These are phyloP conservation scores for Peniophora sp. DNA, from an alignment of 1,284 basidiomycete species.

Conservation along the genomic window DNA sequence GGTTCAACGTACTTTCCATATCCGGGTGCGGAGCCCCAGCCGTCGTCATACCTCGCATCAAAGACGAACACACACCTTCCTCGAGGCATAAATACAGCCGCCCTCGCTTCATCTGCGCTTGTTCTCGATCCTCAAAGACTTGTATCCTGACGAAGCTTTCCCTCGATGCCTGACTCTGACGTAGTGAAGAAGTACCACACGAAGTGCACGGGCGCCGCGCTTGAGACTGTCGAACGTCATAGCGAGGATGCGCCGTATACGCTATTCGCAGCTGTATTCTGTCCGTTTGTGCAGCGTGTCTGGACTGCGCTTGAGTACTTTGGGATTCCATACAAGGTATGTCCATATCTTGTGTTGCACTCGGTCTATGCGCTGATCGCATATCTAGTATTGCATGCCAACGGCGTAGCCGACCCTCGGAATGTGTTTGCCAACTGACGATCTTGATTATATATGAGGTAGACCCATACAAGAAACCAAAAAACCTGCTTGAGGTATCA, in stretches of 20 bases:
- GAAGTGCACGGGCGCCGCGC: conserved; percentile 51
- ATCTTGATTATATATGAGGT: conserved; percentile 49
- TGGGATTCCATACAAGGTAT: conserved; percentile 53
- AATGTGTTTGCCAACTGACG: too few relatives aligned
- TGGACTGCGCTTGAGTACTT: conserved; percentile 63
- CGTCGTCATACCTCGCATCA: too few relatives aligned
- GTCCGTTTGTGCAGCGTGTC: conserved; percentile 68
- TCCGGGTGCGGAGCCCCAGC: too few relatives aligned
- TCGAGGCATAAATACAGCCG: too few relatives aligned
- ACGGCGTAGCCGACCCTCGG: background rate
- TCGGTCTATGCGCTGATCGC: background rate
- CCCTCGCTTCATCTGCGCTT: too few relatives aligned
- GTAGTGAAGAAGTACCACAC: conserved; percentile 36
- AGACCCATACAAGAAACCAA: conserved; percentile 80
- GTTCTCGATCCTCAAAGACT: too few relatives aligned
- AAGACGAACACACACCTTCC: too few relatives aligned
- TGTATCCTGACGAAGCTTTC: too few relatives aligned
- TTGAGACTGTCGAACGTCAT: conserved; percentile 45
- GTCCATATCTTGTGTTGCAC: background rate
- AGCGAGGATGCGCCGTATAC: conserved; percentile 42
- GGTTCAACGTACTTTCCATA: too few relatives aligned
- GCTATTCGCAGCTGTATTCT: conserved; percentile 65
- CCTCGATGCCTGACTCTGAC: too few relatives aligned
- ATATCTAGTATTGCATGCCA: background rate
- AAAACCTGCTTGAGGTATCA: conserved; percentile 72